Evolutionary conservation across 108 stramenopile genomes (phyloP).

Genomic region (Cyclotella atomus): DNA sequence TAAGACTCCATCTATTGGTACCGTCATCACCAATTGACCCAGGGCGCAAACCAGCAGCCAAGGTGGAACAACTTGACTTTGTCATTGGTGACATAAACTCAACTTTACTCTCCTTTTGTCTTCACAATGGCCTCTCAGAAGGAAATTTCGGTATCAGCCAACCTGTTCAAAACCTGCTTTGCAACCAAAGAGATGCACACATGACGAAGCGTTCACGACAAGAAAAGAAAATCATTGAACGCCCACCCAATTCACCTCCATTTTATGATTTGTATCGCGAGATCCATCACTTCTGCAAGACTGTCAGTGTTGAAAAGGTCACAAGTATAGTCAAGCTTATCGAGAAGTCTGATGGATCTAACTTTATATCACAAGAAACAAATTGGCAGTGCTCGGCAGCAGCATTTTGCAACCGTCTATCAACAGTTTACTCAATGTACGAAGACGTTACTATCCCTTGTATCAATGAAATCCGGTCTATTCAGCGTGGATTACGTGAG

Average conservation of each 20-base stretch:
- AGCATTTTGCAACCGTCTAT: constrained; percentile 72
- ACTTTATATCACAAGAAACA: constrained; percentile 50
- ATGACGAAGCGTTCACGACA: constrained; percentile 47
- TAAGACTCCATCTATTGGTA: constrained; percentile 73
- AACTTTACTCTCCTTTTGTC: constrained; percentile 58
- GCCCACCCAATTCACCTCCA: constrained; percentile 58
- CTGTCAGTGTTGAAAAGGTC: constrained; percentile 48
- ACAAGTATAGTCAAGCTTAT: constrained; percentile 45
- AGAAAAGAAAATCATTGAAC: constrained; percentile 79
- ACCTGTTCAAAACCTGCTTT: constrained; percentile 15
- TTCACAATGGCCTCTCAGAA: constrained; percentile 60
- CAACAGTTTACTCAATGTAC: constrained; percentile 61
- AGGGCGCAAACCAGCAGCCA: constrained; percentile 83
- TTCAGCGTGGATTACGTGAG: constrained; percentile 67
- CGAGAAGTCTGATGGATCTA: constrained; percentile 6
- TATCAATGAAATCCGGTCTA: constrained; percentile 62
- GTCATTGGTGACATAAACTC: constrained; percentile 47
- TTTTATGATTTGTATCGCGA: constrained; percentile 84
- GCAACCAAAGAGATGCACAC: constrained; percentile 6
- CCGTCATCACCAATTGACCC: constrained; percentile 94
- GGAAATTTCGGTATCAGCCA: constrained; percentile 60
- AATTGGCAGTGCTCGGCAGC: constrained; percentile 82
- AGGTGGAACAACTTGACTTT: constrained; percentile 63
- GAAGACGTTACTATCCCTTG: constrained; percentile 82
- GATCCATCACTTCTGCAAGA: constrained; percentile 66